Base-by-base conservation (phyloP, 2,329 filamentous ascomycete genomes). In the Xylariales sp. region DNA sequence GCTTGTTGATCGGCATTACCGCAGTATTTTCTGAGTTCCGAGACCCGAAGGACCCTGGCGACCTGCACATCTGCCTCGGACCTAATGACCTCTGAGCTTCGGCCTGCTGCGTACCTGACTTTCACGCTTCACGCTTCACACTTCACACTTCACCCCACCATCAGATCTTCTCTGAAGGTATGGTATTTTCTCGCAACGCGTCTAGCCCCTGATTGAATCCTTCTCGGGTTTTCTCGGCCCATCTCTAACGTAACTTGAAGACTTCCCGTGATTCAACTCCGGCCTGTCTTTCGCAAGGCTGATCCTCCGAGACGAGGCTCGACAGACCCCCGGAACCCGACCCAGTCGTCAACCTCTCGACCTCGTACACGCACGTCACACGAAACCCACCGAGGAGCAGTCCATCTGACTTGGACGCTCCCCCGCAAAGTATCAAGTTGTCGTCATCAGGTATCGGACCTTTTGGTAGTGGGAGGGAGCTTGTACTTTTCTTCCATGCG, bases 381-480 rank as follows among this genome's bases (percentile, higher is more conserved):
- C 21, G 11, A 27, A 16, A n/a, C 31, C 12, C 15, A 5, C 25
- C 45, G 42, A 49, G 56, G 55, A 52, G 55, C 46, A 29, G 53
- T 57, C 56, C 55, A 49, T 41, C 38, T 45, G 24, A 43, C 48
- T 52, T 55, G 56, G 57, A 51, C 51, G 51, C 56, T 55, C 57
- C 53, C 35, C 41, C 40, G 44, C 45, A 44, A 42, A 48, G 44
- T 46, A 45, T 47, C 55, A 67, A 62, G 63, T 60, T 68, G 65
- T 66, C 58, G 62, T 60, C 55, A 47, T 56, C 59, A 55, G 58
- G 58, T 60, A 56, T 53, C 55, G 50, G 58, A 52, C 49, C 56
- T 54, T n/a, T 61, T 58, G 56, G 70, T 65, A 73, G 75, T 73
- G 75, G 76, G 76, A 75, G 75, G 74, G 76, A 73, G 70, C 66